A percentile compares a stretch with the other conserved stretches of the same genome.
These are phyloP conservation scores for Suhomyces faveliae DNA, from an alignment of 805 yeast genomes.

Conservation along the genomic window DNA sequence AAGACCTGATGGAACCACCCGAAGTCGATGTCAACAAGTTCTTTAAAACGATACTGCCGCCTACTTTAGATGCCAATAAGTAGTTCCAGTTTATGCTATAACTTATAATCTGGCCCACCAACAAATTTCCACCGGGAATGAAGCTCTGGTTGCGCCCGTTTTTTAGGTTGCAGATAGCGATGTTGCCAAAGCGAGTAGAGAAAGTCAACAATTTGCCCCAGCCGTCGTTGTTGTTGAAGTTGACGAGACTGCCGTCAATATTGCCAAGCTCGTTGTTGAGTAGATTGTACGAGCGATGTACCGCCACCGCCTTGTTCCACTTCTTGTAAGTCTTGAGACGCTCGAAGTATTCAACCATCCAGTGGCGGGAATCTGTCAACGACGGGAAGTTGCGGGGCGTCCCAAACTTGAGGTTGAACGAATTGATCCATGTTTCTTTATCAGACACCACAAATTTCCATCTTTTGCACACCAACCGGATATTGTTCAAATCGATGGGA, in stretches of 20 bases:
- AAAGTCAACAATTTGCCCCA: constrained; percentile 29
- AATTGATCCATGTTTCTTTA: constrained; percentile 47
- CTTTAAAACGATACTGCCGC: constrained; percentile 32
- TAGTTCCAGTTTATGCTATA: constrained; percentile 33
- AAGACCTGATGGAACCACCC: constrained; percentile 23
- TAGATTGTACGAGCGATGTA: constrained; percentile 27
- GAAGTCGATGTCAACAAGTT: constrained; percentile 34
- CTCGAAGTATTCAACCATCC: constrained; percentile 47
- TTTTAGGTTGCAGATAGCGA: constrained; percentile 29
- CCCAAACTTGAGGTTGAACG: constrained; percentile 42
- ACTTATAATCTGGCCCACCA: constrained; percentile 16
- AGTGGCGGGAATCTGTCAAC: constrained; percentile 40
- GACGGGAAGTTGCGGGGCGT: constrained; percentile 41
- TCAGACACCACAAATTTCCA: constrained; percentile 49
- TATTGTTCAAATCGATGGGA: constrained; percentile 38
- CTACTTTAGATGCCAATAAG: constrained; percentile 25
- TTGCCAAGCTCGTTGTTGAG: constrained; percentile 27
- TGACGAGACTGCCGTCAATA: constrained; percentile 21
- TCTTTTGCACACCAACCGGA: constrained; percentile 45
- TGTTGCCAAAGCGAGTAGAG: constrained; percentile 26
- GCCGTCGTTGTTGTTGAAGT: constrained; percentile 22
- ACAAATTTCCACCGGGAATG: constrained; percentile 31
- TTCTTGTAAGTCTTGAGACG: constrained; percentile 34
- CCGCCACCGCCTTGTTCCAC: constrained; percentile 39
- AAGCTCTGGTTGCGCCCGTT: constrained; percentile 39